These are phyloP conservation scores for Aspergillus ostianus DNA, from an alignment of 495 filamentous ascomycete genomes.

Conservation along the genomic window DNA sequence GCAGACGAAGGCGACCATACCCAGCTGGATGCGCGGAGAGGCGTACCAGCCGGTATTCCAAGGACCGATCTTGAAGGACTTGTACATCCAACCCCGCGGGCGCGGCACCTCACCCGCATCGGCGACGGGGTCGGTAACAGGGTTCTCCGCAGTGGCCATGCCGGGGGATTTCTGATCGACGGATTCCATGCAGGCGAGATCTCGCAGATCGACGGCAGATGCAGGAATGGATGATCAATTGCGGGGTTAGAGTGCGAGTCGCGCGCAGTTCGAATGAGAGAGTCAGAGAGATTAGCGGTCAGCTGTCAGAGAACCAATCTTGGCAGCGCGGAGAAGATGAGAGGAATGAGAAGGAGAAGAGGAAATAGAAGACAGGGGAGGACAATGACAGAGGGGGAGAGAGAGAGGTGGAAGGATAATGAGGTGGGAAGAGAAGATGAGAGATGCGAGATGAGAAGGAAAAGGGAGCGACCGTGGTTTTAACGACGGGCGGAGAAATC, in stretches of 20 bases:
- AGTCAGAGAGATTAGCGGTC: no score
- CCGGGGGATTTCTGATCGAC: background rate
- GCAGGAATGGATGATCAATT: no score
- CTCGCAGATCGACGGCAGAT: no score
- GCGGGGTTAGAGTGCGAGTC: no score
- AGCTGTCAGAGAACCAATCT: no score
- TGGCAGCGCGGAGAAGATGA: no score
- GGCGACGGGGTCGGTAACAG: background rate
- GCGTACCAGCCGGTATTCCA: conserved; percentile 64
- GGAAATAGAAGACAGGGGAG: no score
- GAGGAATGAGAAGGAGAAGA: no score
- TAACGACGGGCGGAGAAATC: no score
- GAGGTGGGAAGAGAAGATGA: background rate
- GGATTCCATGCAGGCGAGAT: background rate
- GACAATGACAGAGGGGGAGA: background rate
- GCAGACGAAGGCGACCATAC: conserved; percentile 56
- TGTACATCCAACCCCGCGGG: conserved; percentile 49
- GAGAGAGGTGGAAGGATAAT: background rate
- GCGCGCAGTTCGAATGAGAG: no score
- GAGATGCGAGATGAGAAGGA: background rate
- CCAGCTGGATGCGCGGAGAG: conserved; percentile 59
- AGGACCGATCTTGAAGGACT: conserved; percentile 44
- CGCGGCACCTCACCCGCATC: background rate
- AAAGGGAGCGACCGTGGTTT: background rate
- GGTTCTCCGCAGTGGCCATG: background rate